Percentiles rank a stretch among this genome's conserved stretches.
Evolutionary conservation across 805 yeast species (phyloP).

Genomic region (Kuraishia molischiana): DNA sequence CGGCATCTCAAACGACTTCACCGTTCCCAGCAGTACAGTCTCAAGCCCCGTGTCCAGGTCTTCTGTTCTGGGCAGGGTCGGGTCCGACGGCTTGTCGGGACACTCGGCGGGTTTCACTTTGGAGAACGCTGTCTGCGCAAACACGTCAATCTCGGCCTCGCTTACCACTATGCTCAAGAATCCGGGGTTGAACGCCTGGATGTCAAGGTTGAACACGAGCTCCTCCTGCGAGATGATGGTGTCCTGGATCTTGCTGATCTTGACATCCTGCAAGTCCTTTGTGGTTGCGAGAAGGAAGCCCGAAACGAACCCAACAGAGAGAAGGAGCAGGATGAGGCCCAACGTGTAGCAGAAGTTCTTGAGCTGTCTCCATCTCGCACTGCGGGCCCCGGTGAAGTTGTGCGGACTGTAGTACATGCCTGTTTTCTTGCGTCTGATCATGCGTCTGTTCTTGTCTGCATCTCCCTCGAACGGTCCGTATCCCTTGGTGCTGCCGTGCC

Average conservation of each 20-base stretch:
- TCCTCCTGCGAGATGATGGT: conserved; percentile 79
- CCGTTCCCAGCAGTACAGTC: conserved; percentile 70
- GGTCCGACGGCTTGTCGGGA: not conserved
- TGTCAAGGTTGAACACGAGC: conserved; percentile 64
- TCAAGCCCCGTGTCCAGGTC: conserved; percentile 23
- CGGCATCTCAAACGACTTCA: conserved; percentile 59
- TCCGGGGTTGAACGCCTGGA: conserved; percentile 84
- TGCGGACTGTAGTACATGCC: conserved; percentile 23
- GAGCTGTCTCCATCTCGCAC: conserved; percentile 17
- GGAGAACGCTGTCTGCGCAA: conserved; percentile 60
- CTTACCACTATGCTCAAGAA: conserved; percentile 55
- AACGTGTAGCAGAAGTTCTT: conserved; percentile 30
- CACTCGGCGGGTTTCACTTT: conserved; percentile 2
- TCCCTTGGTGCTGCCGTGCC: not conserved
- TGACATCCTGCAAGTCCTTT: conserved; percentile 66
- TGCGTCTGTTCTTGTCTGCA: not conserved
- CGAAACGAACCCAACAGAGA: conserved; percentile 64
- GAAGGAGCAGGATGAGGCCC: conserved; percentile 35
- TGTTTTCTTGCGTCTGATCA: not conserved
- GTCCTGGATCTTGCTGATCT: conserved; percentile 53
- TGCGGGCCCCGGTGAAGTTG: conserved; percentile 23
- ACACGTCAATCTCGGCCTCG: conserved; percentile 71
- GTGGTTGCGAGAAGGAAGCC: conserved; percentile 84
- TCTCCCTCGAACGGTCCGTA: not conserved
- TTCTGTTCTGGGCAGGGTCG: not conserved